Evolutionary conservation across 345 rosid species (phyloP).

Genomic region (Melastoma malabathricum): DNA sequence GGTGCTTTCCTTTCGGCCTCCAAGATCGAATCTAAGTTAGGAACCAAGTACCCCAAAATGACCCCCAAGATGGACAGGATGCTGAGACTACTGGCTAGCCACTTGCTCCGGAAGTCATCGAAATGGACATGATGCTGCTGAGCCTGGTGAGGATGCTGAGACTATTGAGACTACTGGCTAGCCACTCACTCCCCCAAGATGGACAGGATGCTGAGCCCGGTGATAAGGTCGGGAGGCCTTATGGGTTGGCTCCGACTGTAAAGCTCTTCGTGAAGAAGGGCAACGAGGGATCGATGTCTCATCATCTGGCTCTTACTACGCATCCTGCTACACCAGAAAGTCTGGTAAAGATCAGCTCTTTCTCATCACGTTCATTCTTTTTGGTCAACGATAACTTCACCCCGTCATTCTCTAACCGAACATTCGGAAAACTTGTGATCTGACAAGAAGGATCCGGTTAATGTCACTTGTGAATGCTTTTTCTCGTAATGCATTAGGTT

Average conservation of each 20-base stretch:
- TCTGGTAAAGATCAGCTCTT: no score
- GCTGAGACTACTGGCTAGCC: no score
- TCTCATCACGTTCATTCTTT: no score
- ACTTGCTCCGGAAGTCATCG: no score
- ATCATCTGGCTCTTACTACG: not conserved
- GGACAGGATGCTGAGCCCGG: constrained; percentile 1
- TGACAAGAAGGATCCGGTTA: no score
- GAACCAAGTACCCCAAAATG: constrained; percentile 6
- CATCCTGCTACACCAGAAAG: constrained; percentile 7
- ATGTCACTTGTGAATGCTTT: no score
- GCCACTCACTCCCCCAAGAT: constrained; percentile 14
- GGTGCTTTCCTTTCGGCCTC: constrained; percentile 9
- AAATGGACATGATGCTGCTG: constrained; percentile 23
- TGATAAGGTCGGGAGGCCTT: constrained; percentile 11
- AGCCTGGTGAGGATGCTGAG: no score
- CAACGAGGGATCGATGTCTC: constrained; percentile 9
- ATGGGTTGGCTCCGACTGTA: constrained; percentile 17
- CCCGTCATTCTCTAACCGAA: no score
- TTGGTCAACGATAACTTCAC: no score
- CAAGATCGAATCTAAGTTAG: constrained; percentile 17
- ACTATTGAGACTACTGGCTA: constrained; percentile 14
- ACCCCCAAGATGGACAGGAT: no score
- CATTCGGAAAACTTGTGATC: no score
- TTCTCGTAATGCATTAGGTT: constrained; percentile 19
- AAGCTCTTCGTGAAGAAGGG: constrained; percentile 9